Conservation (phyloP, 306 rosid species). For the Echinosophora koreensis region DNA sequence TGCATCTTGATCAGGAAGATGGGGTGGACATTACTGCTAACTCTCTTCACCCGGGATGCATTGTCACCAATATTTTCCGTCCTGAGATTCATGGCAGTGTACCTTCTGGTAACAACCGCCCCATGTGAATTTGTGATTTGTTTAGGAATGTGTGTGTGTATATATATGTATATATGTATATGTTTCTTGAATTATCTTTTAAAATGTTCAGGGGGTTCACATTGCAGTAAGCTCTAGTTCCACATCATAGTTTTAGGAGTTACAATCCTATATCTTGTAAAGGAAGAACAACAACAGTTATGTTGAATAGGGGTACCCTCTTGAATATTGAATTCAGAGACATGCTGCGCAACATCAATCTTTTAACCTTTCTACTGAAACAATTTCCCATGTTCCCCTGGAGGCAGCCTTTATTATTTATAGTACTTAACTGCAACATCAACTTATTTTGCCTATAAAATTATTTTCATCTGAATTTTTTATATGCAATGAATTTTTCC, state of each 20-base stretch:
- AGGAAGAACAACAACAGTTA: neutral
- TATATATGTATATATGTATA: no score
- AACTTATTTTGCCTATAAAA: neutral
- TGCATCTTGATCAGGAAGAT: constrained; percentile 70
- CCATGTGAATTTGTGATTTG: constrained; percentile 5
- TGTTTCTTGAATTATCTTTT: neutral
- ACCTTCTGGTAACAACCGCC: constrained; percentile 52
- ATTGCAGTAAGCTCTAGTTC: neutral
- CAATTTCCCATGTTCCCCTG: neutral
- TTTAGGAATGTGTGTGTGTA: neutral
- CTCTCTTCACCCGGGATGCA: constrained; percentile 89
- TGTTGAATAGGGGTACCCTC: neutral
- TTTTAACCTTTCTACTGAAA: constrained; percentile 14
- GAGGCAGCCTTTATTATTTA: constrained; percentile 11
- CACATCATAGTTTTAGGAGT: neutral
- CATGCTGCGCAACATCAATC: neutral
- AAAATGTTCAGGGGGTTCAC: neutral
- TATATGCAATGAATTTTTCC: neutral
- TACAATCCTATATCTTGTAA: neutral
- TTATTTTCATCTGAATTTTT: neutral
- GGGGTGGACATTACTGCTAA: constrained; percentile 71
- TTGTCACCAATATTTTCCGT: constrained; percentile 69
- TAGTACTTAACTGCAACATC: neutral
- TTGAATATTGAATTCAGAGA: constrained; percentile 2
- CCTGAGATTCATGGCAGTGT: constrained; percentile 33